phyloP scores from a whole-genome alignment of 2,329 filamentous ascomycete genomes.

The Colletotrichum lini region DNA sequence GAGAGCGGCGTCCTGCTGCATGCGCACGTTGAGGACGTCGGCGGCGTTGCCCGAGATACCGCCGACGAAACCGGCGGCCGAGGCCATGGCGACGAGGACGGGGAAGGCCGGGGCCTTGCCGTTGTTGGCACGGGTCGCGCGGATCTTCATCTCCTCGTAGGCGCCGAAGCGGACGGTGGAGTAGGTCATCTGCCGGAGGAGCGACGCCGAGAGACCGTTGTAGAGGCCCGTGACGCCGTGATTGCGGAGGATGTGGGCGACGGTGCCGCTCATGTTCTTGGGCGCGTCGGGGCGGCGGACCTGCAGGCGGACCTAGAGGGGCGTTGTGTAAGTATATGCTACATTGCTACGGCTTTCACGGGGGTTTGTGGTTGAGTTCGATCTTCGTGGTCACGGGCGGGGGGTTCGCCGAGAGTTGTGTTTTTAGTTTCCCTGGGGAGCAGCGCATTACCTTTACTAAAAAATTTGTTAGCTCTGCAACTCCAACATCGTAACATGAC shows the following conservation, averaged over 20 bases:
- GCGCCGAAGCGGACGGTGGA: slow-evolving; percentile 96
- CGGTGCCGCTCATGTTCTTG: slow-evolving; percentile 87
- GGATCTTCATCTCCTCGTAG: slow-evolving; percentile 92
- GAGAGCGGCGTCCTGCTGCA: slow-evolving; percentile 93
- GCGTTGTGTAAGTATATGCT: slow-evolving; percentile 25
- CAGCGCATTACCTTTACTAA: slow-evolving; percentile 65
- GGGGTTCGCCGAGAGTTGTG: not conserved
- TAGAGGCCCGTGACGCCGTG: slow-evolving; percentile 89
- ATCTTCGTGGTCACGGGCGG: not conserved
- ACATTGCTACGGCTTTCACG: not conserved
- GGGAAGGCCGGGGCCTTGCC: slow-evolving; percentile 74
- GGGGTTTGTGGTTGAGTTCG: not conserved
- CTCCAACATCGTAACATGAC: slow-evolving; percentile 23
- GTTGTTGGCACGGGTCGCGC: slow-evolving; percentile 62
- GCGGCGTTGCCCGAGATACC: slow-evolving; percentile 94
- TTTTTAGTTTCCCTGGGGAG: not conserved
- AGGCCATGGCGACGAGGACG: slow-evolving; percentile 86
- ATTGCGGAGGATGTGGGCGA: slow-evolving; percentile 82
- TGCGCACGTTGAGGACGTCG: slow-evolving; percentile 96
- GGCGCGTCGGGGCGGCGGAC: slow-evolving; percentile 83
- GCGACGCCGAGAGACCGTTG: slow-evolving; percentile 90
- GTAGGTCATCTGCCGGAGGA: slow-evolving; percentile 95
- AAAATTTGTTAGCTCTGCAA: slow-evolving; percentile 45
- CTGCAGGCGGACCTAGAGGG: slow-evolving; percentile 83
- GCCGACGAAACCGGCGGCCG: slow-evolving; percentile 86